Percentiles rank a stretch among this genome's conserved stretches.
phyloP scores from a whole-genome alignment of 306 rosid genomes.

The Cucurbita ficifolia region DNA sequence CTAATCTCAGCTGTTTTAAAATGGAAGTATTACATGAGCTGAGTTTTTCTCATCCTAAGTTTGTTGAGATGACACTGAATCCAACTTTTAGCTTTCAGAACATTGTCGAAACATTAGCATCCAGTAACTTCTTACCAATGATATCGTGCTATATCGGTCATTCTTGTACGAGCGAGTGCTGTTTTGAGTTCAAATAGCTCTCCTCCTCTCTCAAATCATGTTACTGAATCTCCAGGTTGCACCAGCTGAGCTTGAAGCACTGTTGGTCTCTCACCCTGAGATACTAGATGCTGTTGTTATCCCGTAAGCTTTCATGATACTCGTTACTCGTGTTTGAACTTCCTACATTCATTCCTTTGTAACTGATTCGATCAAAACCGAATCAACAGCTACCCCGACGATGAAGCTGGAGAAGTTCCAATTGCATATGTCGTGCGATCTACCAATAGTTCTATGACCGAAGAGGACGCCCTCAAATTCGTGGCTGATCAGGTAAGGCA shows the following conservation, averaged over 20 bases:
- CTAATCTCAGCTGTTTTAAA: background rate
- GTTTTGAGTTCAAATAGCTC: background rate
- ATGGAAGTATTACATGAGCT: background rate
- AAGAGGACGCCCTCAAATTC: slow-evolving; percentile 47
- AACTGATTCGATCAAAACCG: background rate
- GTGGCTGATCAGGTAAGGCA: slow-evolving; percentile 49
- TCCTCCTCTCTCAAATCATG: background rate
- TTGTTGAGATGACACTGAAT: background rate
- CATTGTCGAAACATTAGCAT: background rate
- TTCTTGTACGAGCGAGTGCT: background rate
- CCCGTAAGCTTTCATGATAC: slow-evolving; percentile 43
- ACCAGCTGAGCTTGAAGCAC: slow-evolving; percentile 93
- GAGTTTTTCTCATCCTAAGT: background rate
- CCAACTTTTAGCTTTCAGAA: background rate
- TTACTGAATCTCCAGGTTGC: slow-evolving; percentile 48
- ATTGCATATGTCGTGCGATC: slow-evolving; percentile 63
- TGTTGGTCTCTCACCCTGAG: slow-evolving; percentile 86
- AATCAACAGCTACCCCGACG: slow-evolving; percentile 62
- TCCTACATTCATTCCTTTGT: background rate
- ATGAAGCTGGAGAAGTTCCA: slow-evolving; percentile 89
- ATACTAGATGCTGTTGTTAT: slow-evolving; percentile 88
- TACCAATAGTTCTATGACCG: slow-evolving; percentile 58
- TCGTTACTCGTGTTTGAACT: background rate
- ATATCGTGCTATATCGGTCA: background rate
- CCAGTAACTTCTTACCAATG: background rate